Evolutionary conservation across 2,329 filamentous ascomycete species (phyloP), one percentile per base, ranked within the genome.

Genomic region (Aspergillus novofumigatus): DNA sequence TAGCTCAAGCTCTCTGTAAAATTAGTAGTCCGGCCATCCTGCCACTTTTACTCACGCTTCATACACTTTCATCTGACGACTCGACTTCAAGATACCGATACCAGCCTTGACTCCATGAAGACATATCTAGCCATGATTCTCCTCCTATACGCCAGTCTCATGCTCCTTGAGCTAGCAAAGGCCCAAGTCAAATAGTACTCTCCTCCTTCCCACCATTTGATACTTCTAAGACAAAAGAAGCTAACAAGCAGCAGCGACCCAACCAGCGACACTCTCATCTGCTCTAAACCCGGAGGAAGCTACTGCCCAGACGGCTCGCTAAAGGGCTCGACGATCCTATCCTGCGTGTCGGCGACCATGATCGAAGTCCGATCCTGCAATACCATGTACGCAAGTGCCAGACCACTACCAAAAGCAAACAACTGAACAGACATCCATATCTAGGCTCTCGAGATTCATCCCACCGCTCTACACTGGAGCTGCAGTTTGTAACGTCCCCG

Each of bases 251-350:
- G 6, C 45, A 68, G 65, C 29, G 42, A 64, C 45, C 49, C 58
- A 1, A 38, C 58, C 23, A 58, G 57, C n/a, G 65, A 64, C 53
- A 52, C 32, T 8, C 55, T 68, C n/a, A 9, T 58, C 25, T 67
- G 66, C 54, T 62, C 64, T 11, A 57, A 57, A 10, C 42, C 55
- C 7, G 59, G 54, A 23, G 57, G 58, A 38, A 56, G 48, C 26
- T 68, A 65, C 55, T 68, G 66, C 35, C 26, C 50, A 44, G 49
- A 54, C 5, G 55, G 52, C 23, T 67, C 66, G 10, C 57, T 68
- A 2, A 28, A 57, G 5, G 51, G 59, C 21, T 48, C 61, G 1
- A 58, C 41, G 1, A 53, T 67, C 17, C 57, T 67, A 2, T 59
- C 59, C 17, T 68, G 66, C 49, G 47, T 38, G 17, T 60, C 59